Evolutionary conservation across 139 green algal species (phyloP).

Genomic region (Chlorella ohadii): DNA sequence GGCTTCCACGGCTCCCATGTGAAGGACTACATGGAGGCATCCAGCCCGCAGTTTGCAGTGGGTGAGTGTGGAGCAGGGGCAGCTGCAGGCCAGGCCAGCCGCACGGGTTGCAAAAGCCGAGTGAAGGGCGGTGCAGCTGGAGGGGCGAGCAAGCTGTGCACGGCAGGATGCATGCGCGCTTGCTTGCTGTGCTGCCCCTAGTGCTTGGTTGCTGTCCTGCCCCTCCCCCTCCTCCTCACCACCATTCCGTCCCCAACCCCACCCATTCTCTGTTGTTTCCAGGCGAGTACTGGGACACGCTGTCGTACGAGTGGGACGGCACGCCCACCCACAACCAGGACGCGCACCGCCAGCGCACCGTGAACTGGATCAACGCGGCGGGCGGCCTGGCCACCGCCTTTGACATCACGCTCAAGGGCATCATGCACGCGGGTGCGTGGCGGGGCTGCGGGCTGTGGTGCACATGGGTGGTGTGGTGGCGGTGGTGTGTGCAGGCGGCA

Average conservation of each 20-base stretch:
- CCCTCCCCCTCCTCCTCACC: background rate
- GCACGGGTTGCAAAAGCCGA: too few relatives aligned
- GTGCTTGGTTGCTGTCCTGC: too few relatives aligned
- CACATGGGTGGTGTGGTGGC: too few relatives aligned
- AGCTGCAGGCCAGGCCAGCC: background rate
- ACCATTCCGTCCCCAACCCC: background rate
- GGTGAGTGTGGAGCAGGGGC: constrained; percentile 71
- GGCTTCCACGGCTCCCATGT: constrained; percentile 64
- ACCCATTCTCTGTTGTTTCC: background rate
- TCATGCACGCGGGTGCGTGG: constrained; percentile 51
- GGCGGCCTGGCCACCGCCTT: constrained; percentile 91
- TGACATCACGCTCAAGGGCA: constrained; percentile 98
- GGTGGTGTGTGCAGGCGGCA: too few relatives aligned
- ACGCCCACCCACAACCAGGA: constrained; percentile 97
- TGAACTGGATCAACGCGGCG: constrained; percentile 93
- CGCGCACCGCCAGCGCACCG: constrained; percentile 86
- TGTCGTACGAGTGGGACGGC: constrained; percentile 89
- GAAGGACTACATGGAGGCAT: constrained; percentile 87
- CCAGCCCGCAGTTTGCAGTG: constrained; percentile 85
- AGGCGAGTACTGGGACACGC: constrained; percentile 83
- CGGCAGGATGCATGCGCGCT: too few relatives aligned
- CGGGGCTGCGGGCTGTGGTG: background rate
- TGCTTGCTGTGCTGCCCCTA: too few relatives aligned
- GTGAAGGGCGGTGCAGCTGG: too few relatives aligned
- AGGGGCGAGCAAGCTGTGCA: too few relatives aligned